phyloP scores from a whole-genome alignment of 805 yeast genomes.

The Ogataea chonburiensis region DNA sequence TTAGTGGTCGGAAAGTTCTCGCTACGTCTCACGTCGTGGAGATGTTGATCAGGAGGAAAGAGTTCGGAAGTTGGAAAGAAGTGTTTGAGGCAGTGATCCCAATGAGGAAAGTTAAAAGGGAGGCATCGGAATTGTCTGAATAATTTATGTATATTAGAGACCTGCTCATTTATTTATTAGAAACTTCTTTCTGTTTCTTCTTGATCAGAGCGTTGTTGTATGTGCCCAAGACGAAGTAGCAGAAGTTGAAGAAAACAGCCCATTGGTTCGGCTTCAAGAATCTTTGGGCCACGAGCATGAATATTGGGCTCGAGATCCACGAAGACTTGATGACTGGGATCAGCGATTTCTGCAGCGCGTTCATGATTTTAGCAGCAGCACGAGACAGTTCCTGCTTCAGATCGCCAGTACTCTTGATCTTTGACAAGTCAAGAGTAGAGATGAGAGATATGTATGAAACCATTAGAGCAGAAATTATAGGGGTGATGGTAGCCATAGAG shows the following conservation, averaged over 20 bases:
- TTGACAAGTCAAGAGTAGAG: conserved; percentile 30
- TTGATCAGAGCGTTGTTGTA: conserved; percentile 58
- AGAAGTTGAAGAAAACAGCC: conserved; percentile 60
- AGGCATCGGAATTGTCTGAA: conserved; percentile 1
- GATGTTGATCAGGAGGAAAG: conserved; percentile 76
- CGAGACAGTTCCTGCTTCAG: conserved; percentile 17
- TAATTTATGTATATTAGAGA: conserved; percentile 2
- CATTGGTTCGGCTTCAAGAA: conserved; percentile 57
- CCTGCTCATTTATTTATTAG: conserved; percentile 6
- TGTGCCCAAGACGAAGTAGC: conserved; percentile 61
- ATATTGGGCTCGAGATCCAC: conserved; percentile 51
- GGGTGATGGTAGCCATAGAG: conserved; percentile 55
- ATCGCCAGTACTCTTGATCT: conserved; percentile 7
- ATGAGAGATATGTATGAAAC: conserved; percentile 54
- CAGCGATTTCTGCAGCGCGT: conserved; percentile 43
- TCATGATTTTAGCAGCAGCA: conserved; percentile 21
- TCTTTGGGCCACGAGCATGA: conserved; percentile 55
- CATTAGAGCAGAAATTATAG: conserved; percentile 46
- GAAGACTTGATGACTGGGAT: conserved; percentile 49
- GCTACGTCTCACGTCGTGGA: conserved; percentile 97
- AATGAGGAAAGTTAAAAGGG: conserved; percentile 55
- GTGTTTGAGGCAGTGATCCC: conserved; percentile 91
- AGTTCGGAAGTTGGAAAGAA: conserved; percentile 73
- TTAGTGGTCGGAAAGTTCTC: conserved; percentile 83
- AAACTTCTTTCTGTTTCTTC: conserved; percentile 16